Percentiles rank a stretch among this genome's conserved stretches.
Evolutionary conservation across 192 early-diverging fungal species (phyloP).

Genomic region (Coemansia sp.): DNA sequence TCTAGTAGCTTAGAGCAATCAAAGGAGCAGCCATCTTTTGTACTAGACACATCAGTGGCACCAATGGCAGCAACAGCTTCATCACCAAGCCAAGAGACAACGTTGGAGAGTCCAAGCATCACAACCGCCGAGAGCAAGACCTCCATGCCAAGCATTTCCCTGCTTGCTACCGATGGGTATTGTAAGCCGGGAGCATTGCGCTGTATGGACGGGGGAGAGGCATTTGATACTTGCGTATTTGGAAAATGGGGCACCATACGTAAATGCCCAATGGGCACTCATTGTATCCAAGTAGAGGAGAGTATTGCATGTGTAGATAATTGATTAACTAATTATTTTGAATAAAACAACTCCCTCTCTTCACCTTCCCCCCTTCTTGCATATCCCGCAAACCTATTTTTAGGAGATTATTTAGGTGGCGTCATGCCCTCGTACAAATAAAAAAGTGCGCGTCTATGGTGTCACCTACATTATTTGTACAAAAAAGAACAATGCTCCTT

Average conservation of each 20-base stretch:
- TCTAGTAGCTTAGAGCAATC: neutral
- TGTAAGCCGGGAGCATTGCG: slow-evolving; percentile 21
- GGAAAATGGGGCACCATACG: slow-evolving; percentile 39
- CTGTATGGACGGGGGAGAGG: slow-evolving; percentile 3
- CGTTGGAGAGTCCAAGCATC: neutral
- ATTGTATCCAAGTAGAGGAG: slow-evolving; percentile 12
- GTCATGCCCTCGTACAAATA: too few species aligned
- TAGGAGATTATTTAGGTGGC: neutral
- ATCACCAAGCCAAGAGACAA: neutral
- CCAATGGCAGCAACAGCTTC: neutral
- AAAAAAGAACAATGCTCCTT: too few species aligned
- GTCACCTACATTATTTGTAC: too few species aligned
- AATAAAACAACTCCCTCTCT: neutral
- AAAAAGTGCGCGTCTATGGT: too few species aligned
- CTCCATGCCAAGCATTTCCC: neutral
- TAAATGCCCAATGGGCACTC: slow-evolving; percentile 25
- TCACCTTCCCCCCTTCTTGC: too few species aligned
- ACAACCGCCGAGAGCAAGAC: neutral
- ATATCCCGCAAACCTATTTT: neutral
- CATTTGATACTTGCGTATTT: slow-evolving; percentile 44
- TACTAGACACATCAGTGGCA: neutral
- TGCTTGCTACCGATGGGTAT: neutral
- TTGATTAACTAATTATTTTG: neutral
- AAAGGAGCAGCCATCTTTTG: neutral
- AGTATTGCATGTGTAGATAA: slow-evolving; percentile 30